Conservation (phyloP, 208 protist species). For the Trypanosoma melophagium region DNA sequence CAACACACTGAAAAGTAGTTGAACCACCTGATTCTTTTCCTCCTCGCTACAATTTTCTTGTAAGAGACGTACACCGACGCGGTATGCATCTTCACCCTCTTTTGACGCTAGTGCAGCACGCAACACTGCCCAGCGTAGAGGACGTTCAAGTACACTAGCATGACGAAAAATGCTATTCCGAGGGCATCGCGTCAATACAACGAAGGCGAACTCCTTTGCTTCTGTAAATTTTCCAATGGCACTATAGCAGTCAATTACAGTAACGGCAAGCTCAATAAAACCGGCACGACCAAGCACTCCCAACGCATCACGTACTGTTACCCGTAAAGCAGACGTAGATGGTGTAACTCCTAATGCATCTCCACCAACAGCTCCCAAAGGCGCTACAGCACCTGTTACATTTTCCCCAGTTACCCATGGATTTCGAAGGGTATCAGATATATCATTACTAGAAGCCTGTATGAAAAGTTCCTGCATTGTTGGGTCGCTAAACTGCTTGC, state of each 20-base stretch:
- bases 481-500: constrained; percentile 73
- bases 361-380: constrained; percentile 9
- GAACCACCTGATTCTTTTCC: constrained; percentile 63
- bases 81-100: constrained; percentile 81
- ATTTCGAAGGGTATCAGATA: constrained; percentile 11
- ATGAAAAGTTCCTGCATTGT: constrained; percentile 83
- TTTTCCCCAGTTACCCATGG: constrained; percentile 13
- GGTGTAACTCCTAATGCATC: constrained; percentile 3
- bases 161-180: constrained; percentile 46
- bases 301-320: constrained; percentile 71
- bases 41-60: constrained; percentile 61
- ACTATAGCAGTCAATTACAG: constrained; percentile 82
- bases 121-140: constrained; percentile 76
- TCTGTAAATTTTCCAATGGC: constrained; percentile 81
- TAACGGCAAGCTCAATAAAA: constrained; percentile 70
- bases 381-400: neutral
- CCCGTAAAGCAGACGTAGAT: constrained; percentile 34
- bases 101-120: constrained; percentile 67
- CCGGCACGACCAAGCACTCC: constrained; percentile 52
- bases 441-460: constrained; percentile 56
- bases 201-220: constrained; percentile 86
- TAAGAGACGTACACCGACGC: constrained; percentile 75
- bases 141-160: constrained; percentile 58
- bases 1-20: constrained; percentile 78
- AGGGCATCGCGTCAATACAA: constrained; percentile 60